phyloP scores from a whole-genome alignment of 2,329 filamentous ascomycete genomes.

The Cladosporium sp. region DNA sequence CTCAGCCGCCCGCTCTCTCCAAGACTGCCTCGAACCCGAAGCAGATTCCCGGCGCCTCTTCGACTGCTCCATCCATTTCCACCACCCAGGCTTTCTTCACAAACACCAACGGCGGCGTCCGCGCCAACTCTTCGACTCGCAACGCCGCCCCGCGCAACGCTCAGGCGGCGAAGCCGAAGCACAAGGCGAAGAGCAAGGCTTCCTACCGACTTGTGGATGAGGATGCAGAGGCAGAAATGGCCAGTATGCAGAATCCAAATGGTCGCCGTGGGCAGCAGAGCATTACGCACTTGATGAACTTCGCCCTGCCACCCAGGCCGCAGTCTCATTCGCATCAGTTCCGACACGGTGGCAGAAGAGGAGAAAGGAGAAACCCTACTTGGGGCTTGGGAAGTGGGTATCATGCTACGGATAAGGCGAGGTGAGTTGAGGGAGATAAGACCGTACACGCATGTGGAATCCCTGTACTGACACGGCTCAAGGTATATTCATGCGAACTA shows the following conservation, averaged over 20 bases:
- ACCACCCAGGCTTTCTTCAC: conserved; percentile 45
- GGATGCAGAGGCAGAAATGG: conserved; percentile 75
- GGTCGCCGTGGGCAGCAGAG: conserved; percentile 87
- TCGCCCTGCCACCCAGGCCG: conserved; percentile 74
- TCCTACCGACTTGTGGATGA: conserved; percentile 71
- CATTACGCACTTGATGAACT: conserved; percentile 95
- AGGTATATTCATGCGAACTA: conserved; percentile 96
- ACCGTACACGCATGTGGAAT: neutral
- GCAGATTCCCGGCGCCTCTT: conserved; percentile 31
- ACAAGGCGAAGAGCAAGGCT: conserved; percentile 72
- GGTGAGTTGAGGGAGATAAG: conserved; percentile 50
- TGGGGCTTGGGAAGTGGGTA: conserved; percentile 88
- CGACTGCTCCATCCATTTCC: conserved; percentile 43
- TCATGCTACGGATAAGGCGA: conserved; percentile 86
- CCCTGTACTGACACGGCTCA: conserved; percentile 24
- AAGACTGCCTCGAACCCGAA: conserved; percentile 38
- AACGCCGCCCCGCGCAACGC: conserved; percentile 65
- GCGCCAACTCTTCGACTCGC: conserved; percentile 33
- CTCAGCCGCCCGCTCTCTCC: conserved; percentile 39
- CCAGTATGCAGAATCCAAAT: conserved; percentile 40
- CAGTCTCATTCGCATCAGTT: conserved; percentile 54
- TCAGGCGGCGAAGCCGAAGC: conserved; percentile 76
- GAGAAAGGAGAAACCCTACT: conserved; percentile 66
- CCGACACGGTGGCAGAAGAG: conserved; percentile 44
- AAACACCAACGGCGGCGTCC: conserved; percentile 46